A percentile compares a stretch with the other conserved stretches of the same genome.
Conservation (phyloP, 768 basidiomycete genomes). For the Lactarius quietus region DNA sequence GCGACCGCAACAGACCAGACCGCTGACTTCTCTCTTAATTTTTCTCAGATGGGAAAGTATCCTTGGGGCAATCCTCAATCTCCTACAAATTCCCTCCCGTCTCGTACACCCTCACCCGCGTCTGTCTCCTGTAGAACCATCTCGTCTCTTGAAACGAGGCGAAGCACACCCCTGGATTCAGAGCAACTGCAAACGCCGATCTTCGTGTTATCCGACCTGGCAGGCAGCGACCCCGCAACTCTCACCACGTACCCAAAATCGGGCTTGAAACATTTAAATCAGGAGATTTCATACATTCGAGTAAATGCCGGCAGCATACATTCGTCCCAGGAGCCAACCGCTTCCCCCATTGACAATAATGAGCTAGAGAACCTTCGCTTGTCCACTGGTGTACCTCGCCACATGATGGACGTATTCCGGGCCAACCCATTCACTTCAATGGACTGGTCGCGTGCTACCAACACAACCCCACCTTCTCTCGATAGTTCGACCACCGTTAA, state of each 20-base stretch:
- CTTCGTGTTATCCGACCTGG: conserved; percentile 5
- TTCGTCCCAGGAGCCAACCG: not conserved
- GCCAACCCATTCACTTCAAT: conserved; percentile 20
- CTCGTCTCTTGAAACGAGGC: conserved; percentile 15
- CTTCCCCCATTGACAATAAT: not conserved
- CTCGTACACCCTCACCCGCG: conserved; percentile 9
- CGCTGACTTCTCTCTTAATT: conserved; percentile 7
- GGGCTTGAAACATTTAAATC: not conserved
- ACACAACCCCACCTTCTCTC: conserved; percentile 1
- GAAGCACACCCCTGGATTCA: conserved; percentile 1
- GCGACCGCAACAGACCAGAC: not conserved
- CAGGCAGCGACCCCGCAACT: not conserved
- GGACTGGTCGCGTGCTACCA: not conserved
- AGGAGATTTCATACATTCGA: not conserved
- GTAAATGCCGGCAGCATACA: not conserved
- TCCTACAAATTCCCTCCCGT: not conserved
- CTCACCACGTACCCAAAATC: not conserved
- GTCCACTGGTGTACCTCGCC: conserved; percentile 21
- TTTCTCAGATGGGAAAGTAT: not conserved
- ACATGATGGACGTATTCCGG: conserved; percentile 26
- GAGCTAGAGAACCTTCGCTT: conserved; percentile 18
- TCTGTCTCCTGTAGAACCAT: conserved; percentile 15
- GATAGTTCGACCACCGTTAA: not conserved
- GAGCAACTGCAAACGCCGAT: conserved; percentile 5
- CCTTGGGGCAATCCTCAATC: not conserved